Conservation (phyloP, 345 rosid species). For the Citrus hindsii region DNA sequence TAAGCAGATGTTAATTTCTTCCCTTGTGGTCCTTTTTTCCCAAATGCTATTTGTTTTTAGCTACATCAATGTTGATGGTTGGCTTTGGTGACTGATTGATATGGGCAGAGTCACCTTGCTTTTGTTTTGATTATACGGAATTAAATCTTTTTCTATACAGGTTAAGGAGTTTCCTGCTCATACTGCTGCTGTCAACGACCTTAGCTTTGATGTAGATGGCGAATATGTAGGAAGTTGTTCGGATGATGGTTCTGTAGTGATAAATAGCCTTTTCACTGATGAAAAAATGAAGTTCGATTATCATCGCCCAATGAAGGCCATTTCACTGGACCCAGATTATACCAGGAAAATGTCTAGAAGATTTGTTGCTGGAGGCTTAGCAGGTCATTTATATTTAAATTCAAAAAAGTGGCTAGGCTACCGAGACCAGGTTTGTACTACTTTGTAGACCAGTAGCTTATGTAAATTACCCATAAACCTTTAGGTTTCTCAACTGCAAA, state of each 20-base stretch:
- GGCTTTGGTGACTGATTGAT: background rate
- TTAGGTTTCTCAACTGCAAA: slow-evolving; percentile 7
- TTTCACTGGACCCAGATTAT: slow-evolving; percentile 91
- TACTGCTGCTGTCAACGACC: slow-evolving; percentile 87
- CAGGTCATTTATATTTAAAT: slow-evolving; percentile 86
- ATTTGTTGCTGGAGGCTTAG: slow-evolving; percentile 95
- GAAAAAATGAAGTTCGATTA: slow-evolving; percentile 87
- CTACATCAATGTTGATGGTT: slow-evolving; percentile 6
- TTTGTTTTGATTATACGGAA: slow-evolving; percentile 1
- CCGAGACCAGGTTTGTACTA: slow-evolving; percentile 74
- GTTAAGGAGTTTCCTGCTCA: slow-evolving; percentile 79
- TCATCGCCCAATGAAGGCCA: slow-evolving; percentile 98
- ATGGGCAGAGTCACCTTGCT: background rate
- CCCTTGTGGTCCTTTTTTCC: background rate
- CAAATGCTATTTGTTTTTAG: background rate
- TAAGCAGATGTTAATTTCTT: too few relatives aligned
- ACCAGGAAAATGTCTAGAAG: slow-evolving; percentile 63
- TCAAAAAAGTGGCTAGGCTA: slow-evolving; percentile 90
- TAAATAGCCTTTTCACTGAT: slow-evolving; percentile 93
- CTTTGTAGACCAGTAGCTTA: background rate
- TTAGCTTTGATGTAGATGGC: slow-evolving; percentile 88
- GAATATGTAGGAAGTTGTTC: slow-evolving; percentile 98
- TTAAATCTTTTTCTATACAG: slow-evolving; percentile 31
- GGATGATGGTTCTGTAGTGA: slow-evolving; percentile 90
- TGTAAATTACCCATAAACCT: background rate